phyloP scores from a whole-genome alignment of 2,329 filamentous ascomycete species.

The Pestalotiopsis sp. region DNA sequence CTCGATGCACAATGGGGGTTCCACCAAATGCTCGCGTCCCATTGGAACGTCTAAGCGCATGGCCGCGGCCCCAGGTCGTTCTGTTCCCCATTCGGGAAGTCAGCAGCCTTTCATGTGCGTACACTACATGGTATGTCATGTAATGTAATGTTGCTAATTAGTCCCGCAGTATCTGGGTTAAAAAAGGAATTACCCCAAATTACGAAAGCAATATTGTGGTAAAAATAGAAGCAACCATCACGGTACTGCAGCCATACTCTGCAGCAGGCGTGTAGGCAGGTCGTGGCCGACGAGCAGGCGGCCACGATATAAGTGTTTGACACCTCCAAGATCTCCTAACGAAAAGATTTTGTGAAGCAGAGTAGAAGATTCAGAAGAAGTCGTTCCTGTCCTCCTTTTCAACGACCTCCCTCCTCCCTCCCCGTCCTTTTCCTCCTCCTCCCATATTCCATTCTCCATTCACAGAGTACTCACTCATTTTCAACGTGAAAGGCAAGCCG shows the following conservation, averaged over 20 bases:
- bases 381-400: constrained; percentile 52
- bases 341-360: constrained; percentile 46
- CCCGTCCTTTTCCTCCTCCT: constrained; percentile 33
- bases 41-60: constrained; percentile 55
- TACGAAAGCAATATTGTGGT: constrained; percentile 33
- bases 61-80: constrained; percentile 26
- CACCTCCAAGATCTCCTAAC: constrained; percentile 44
- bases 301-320: constrained; percentile 62
- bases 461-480: constrained; percentile 28
- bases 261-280: constrained; percentile 16
- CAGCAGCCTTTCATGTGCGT: constrained; percentile 20
- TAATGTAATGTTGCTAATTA: constrained; percentile 32
- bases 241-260: constrained; percentile 30
- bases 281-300: constrained; percentile 43
- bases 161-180: constrained; percentile 34
- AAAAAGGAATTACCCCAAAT: constrained; percentile 44
- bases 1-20: constrained; percentile 22
- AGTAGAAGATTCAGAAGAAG: constrained; percentile 41
- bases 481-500: constrained; percentile 56
- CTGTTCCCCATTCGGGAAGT: constrained; percentile 30
- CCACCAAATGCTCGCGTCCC: constrained; percentile 34
- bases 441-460: constrained; percentile 24
- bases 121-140: constrained; percentile 16
- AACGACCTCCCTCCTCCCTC: constrained; percentile 36
- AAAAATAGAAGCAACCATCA: constrained; percentile 47